Evolutionary conservation across 352 stramenopile genomes (phyloP), one percentile per base, ranked within the genome.

Genomic region (Phytophthora lateralis): DNA sequence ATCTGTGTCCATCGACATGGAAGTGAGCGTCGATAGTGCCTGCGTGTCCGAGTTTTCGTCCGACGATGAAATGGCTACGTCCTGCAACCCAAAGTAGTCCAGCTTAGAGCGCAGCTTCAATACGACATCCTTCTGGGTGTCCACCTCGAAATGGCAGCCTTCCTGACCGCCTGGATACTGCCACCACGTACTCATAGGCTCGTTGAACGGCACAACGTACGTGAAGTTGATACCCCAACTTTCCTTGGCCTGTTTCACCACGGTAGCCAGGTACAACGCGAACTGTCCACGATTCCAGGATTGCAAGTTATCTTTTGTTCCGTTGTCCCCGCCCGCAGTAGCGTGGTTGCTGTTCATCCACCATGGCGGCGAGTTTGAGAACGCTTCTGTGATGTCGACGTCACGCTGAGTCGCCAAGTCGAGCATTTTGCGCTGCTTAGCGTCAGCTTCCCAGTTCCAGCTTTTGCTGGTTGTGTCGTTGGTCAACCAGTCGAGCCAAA

Each of bases 271-370:
- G 60, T 82, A 89, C 14, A 77, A 5, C 0, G 75, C 75, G 30
- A 89, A 87, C 20, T 67, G 34, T 1, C 72, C 60, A n/a, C 79
- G 55, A 56, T 82, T 83, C 75, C 72, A 82, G 27, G 50, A 55
- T 38, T 82, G 69, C 9, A 87, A 53, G 41, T 89, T 89, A 53
- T 84, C 75, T 20, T 70, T 70, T 6, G 52, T 67, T 20, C 76
- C 66, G 6, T 59, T 68, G 15, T 63, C 54, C 35, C 66, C 76
- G 34, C 79, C 79, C 11, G 79, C 76, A 11, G 77, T 78, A 0
- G 76, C 73, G 45, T 77, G 61, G 56, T 87, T 87, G 54, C 65
- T 71, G 29, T 61, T 82, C 79, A 87, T 89, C 79, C 79, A 89
- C 79, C 79, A 89, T 11, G 79, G 79, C 5, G 76, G 76, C 39